Percentiles rank a stretch among this genome's conserved stretches.
Conservation (phyloP, 2,329 filamentous ascomycete genomes). For the Huntiella omanensis region DNA sequence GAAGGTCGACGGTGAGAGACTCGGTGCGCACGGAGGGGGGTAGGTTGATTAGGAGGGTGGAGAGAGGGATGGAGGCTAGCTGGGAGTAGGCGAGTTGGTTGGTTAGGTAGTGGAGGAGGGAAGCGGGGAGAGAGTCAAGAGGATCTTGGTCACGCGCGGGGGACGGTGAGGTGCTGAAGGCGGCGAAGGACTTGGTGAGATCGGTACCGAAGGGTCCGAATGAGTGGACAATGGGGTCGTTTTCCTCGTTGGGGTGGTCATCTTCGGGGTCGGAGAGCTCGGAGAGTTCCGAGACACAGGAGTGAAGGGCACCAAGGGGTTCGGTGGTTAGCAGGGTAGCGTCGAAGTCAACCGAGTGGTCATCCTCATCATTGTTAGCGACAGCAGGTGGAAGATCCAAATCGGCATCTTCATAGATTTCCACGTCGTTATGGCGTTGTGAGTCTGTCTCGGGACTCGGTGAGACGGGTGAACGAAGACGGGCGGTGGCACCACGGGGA, state of each 20-base stretch:
- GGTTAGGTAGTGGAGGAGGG: constrained; percentile 64
- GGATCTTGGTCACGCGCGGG: constrained; percentile 1
- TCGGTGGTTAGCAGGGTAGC: not conserved
- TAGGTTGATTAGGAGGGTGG: constrained; percentile 73
- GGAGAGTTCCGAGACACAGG: constrained; percentile 28
- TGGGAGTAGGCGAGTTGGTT: constrained; percentile 94
- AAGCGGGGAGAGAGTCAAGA: constrained; percentile 16
- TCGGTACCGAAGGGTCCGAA: constrained; percentile 83
- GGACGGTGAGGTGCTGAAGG: not conserved
- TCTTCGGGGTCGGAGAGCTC: constrained; percentile 42
- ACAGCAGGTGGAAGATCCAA: constrained; percentile 22
- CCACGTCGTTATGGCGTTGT: constrained; percentile 22
- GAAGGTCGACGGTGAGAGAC: constrained; percentile 36
- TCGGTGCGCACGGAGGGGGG: constrained; percentile 44
- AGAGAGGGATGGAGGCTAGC: constrained; percentile 76
- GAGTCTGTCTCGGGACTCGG: constrained; percentile 14
- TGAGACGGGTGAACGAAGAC: constrained; percentile 7
- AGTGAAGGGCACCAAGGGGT: constrained; percentile 21
- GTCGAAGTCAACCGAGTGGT: constrained; percentile 27
- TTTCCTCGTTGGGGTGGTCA: constrained; percentile 76
- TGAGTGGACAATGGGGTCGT: constrained; percentile 80
- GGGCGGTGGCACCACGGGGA: constrained; percentile 1
- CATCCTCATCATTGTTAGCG: constrained; percentile 19
- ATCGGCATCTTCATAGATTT: constrained; percentile 54
- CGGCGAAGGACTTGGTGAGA: constrained; percentile 33